Base-by-base conservation (phyloP, 179 eudicot genomes). In the Carnegiea gigantea region DNA sequence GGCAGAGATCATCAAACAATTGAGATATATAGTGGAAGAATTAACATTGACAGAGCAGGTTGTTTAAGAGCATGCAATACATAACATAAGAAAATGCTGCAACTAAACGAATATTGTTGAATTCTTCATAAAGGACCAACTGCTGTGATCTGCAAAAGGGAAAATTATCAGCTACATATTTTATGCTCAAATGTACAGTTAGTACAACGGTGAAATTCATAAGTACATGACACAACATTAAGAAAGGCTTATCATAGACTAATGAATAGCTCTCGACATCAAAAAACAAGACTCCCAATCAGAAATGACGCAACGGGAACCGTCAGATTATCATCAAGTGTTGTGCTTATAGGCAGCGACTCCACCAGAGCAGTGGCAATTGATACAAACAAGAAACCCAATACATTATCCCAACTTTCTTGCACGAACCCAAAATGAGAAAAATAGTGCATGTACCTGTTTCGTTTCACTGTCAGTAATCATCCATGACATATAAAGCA, bases 391-490 rank as follows among this genome's bases (percentile, higher is more conserved):
- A 92, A 88, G 89, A 90, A 90, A 23, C 96, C 94, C 23, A 86
- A 76, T 24, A 84, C 91, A 93, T 91, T 83, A 85, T 79, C 78
- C 84, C 86, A 85, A 78, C 96, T 92, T 77, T 78, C 90, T 78
- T 92, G 83, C 38, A 94, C 77, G 81, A 81, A 94, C 26, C 99
- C 98, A 80, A 94, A 94, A 73, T 36, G 79, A 67, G 91, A 83
- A 79, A 91, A 92, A 85, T 92, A 95, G 81, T 88, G 88, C 98
- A 95, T 90, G 89, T 77, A 94, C 88, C 99, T 95, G 92, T 83
- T 59, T 38, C n/a, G 80, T 28, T 64, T 20, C 65, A 82, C 11
- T 57, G 74, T 86, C 79, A 83, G 74, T 72, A 82, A 48, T 23
- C 65, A 76, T 71, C 38, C 43, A 44, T 40, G 17, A 64, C 11